These are phyloP conservation scores for Theileria sp. DNA, from an alignment of 169 alveolate genomes.

Conservation along the genomic window DNA sequence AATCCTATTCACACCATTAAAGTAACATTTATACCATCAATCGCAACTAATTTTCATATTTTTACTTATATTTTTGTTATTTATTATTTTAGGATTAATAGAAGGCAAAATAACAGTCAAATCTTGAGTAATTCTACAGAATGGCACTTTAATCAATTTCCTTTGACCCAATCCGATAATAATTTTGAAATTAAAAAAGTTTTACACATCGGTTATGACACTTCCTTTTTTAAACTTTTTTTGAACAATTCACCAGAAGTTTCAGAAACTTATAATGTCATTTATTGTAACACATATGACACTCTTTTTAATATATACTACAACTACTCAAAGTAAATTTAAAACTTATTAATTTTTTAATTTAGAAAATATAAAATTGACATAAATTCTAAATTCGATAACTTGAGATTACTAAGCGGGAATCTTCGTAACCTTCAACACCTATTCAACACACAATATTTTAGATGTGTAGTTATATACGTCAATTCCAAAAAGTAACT, in stretches of 20 bases:
- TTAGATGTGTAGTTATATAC: conserved; percentile 38
- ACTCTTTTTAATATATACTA: conserved; percentile 55
- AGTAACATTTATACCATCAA: conserved; percentile 5
- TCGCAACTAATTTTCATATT: neutral
- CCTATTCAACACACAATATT: conserved; percentile 28
- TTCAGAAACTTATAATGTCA: conserved; percentile 21
- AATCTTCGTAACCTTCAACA: conserved; percentile 40
- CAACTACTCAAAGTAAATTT: conserved; percentile 49
- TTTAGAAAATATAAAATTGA: conserved; percentile 18
- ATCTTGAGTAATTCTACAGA: neutral
- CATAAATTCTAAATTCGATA: conserved; percentile 25
- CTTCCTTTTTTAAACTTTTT: conserved; percentile 22
- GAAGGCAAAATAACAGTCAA: neutral
- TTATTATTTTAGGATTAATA: neutral
- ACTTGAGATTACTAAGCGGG: conserved; percentile 55
- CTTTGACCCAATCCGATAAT: neutral
- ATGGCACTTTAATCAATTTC: neutral
- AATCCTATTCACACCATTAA: conserved; percentile 54
- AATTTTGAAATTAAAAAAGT: neutral
- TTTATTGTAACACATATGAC: conserved; percentile 59
- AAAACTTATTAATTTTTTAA: neutral
- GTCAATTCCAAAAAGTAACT: conserved; percentile 34
- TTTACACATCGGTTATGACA: conserved; percentile 57
- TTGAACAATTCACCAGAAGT: neutral
- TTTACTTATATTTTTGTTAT: neutral